Evolutionary conservation across 148 eudicot genomes (phyloP), one percentile per base, ranked within the genome.

Genomic region (Simmondsia chinensis): DNA sequence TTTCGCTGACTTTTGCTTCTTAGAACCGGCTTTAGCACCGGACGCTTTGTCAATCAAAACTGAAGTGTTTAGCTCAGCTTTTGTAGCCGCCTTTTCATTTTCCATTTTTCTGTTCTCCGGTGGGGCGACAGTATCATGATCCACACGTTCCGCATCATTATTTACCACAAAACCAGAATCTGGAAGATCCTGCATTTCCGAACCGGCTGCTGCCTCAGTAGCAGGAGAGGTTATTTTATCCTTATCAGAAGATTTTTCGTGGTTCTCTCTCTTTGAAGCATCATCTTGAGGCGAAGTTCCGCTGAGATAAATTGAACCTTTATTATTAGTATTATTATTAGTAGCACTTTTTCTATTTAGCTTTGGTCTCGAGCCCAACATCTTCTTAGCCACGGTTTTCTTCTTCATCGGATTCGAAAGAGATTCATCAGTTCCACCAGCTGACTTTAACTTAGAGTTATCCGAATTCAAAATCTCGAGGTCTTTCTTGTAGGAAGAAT

Each of bases 121-220:
- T 34, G 82, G 81, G 54, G 78, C 64, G 54, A 76, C 77, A 25
- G 85, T 72, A 36, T 78, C 87, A 57, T 73, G 84, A 64, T 69
- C 71, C 31, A 59, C 39, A 19, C 28, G 46, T 44, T 26, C 48
- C 36, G 55, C 44, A 42, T 22, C 9, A 12, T 46, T 29, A 18
- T 39, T 52, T 14, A 36, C 36, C 35, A 41, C 48, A 39, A 23
- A 39, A 17, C 3, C 48, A 37, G 53, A 15, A 41, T 34, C 40
- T 25, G 28, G 31, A 33, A 31, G 46, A 43, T 42, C 30, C 13
- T 52, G 33, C 11, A 36, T 29, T 32, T 27, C 61, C 22, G 27
- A 28, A 46, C 18, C 42, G 28, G 11, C 43, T 18, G 29, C 26
- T 15, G 21, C 38, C 20, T 54, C 66, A 2, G 35, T 39, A 44